Percentiles rank a stretch among this genome's conserved stretches.
Conservation (phyloP, 176 grass and related monocot species). For the Oryza coarctata region DNA sequence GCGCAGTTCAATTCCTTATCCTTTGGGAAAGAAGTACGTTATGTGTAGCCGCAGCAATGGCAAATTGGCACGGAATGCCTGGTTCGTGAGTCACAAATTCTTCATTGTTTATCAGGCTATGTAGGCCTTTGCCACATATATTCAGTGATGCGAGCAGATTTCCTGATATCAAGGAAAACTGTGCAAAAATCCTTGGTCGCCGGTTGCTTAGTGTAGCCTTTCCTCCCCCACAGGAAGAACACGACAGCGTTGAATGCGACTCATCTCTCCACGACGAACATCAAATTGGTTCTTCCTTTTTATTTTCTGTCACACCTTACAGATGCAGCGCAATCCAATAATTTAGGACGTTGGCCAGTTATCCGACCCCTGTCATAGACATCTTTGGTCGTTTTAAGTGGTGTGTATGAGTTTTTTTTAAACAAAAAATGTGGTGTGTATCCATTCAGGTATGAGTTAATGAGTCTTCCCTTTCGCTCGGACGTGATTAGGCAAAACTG, state of each 20-base stretch:
- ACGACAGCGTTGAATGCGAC: no score
- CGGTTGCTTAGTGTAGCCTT: background rate
- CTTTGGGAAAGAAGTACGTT: background rate
- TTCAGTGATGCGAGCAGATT: background rate
- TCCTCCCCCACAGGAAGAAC: background rate
- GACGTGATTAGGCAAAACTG: constrained; percentile 6
- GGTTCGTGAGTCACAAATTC: background rate
- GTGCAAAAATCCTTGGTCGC: background rate
- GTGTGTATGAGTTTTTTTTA: background rate
- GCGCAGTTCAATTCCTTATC: background rate
- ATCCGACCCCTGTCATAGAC: background rate
- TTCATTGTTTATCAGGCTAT: background rate
- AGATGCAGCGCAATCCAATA: background rate
- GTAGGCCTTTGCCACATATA: background rate
- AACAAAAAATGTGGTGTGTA: no score
- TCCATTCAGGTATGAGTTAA: background rate
- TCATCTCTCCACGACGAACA: background rate
- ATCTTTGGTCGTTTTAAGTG: background rate
- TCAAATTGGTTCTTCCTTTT: background rate
- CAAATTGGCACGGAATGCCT: background rate
- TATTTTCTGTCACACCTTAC: background rate
- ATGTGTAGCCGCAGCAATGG: background rate
- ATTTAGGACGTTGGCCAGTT: background rate
- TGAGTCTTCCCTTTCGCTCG: background rate
- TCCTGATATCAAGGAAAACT: background rate